Conservation (phyloP, 2,329 filamentous ascomycete genomes). For the Tolypocladium tundrense region DNA sequence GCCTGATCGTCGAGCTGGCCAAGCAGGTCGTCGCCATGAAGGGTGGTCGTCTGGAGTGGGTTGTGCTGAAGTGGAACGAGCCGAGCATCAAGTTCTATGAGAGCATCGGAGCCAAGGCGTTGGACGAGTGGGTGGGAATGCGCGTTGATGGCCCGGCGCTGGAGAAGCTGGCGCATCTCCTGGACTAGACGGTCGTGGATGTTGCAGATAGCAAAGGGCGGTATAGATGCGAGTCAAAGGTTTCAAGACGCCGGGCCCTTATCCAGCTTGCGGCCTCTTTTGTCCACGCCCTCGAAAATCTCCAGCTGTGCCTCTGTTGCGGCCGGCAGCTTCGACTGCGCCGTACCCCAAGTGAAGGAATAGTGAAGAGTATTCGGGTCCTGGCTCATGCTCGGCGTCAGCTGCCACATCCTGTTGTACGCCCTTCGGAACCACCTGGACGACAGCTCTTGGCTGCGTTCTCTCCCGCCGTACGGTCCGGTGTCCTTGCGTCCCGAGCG, state of each 20-base stretch:
- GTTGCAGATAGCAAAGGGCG: background rate
- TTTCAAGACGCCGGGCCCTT: conserved; percentile 3
- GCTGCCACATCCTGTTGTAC: conserved; percentile 34
- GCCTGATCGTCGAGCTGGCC: conserved; percentile 66
- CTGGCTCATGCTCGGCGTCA: conserved; percentile 30
- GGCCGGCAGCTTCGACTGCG: conserved; percentile 13
- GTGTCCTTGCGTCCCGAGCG: conserved; percentile 25
- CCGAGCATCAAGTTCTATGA: conserved; percentile 83
- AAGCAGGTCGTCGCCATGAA: conserved; percentile 63
- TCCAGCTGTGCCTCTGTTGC: conserved; percentile 23
- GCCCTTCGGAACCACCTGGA: conserved; percentile 35
- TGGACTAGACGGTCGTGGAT: conserved; percentile 11
- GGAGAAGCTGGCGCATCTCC: conserved; percentile 43
- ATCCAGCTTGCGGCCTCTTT: conserved; percentile 11
- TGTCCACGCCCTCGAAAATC: conserved; percentile 39
- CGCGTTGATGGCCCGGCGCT: conserved; percentile 60
- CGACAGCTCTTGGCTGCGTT: conserved; percentile 21
- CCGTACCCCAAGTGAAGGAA: conserved; percentile 36
- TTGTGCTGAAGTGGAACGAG: conserved; percentile 86
- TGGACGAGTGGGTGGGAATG: conserved; percentile 67
- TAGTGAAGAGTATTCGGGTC: conserved; percentile 18
- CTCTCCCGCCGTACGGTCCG: conserved; percentile 25
- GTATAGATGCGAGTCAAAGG: background rate
- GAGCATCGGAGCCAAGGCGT: conserved; percentile 53
- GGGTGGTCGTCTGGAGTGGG: conserved; percentile 78